Conservation (phyloP, 2,329 filamentous ascomycete species). For the Neofusicoccum sp. region DNA sequence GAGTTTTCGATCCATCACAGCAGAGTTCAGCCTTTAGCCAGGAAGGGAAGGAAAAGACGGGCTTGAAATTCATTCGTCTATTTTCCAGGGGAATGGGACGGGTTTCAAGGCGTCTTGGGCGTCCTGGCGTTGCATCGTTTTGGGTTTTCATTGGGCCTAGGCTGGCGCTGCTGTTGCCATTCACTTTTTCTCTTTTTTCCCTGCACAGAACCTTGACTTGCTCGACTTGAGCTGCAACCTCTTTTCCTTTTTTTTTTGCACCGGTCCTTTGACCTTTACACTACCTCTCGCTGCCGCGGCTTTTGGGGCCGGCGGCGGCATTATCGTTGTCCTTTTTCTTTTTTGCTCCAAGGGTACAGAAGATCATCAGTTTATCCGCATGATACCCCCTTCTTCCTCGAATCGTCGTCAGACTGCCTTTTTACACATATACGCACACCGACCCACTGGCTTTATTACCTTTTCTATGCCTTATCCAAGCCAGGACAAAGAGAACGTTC, state of each 20-base stretch:
- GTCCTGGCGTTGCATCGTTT: slow-evolving; percentile 7
- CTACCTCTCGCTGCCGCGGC: background rate
- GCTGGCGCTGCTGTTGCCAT: slow-evolving; percentile 16
- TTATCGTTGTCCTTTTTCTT: background rate
- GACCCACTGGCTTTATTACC: background rate
- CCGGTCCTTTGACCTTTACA: slow-evolving; percentile 5
- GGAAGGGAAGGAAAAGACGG: slow-evolving; percentile 10
- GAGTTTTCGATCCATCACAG: slow-evolving; percentile 15
- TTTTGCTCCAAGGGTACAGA: slow-evolving; percentile 4
- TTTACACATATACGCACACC: background rate
- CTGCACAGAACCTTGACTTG: slow-evolving; percentile 3
- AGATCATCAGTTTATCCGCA: slow-evolving; percentile 16
- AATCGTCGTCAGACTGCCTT: background rate
- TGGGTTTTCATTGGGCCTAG: background rate
- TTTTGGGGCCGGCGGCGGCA: background rate
- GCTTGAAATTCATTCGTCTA: slow-evolving; percentile 11
- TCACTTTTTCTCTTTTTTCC: slow-evolving; percentile 10
- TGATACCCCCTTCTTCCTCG: slow-evolving; percentile 6
- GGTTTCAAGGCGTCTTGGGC: slow-evolving; percentile 13
- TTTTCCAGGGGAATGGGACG: background rate
- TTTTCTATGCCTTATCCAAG: background rate
- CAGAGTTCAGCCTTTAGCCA: slow-evolving; percentile 9
- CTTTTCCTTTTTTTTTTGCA: background rate
- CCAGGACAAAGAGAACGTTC: slow-evolving; percentile 5
- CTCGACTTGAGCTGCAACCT: background rate